Percentiles rank a stretch among this genome's conserved stretches.
These are phyloP conservation scores for Coemansia sp. DNA, from an alignment of 192 early-diverging fungal species.

Conservation along the genomic window DNA sequence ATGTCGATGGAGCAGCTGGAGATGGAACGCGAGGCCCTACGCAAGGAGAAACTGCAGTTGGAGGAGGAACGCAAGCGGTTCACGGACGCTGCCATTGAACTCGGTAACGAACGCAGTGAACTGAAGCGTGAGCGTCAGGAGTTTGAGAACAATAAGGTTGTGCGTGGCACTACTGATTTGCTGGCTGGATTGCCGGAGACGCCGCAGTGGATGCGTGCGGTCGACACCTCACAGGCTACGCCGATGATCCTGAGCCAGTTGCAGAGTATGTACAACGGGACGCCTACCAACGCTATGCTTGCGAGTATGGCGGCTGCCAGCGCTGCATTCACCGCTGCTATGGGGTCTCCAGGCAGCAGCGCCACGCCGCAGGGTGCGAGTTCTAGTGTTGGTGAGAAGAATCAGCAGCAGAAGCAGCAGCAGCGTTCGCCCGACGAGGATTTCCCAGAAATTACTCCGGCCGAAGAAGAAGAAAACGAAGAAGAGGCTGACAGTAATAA, in stretches of 20 bases:
- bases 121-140: constrained; percentile 41
- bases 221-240: constrained; percentile 38
- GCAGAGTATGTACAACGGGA: constrained; percentile 26
- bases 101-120: constrained; percentile 66
- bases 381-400: neutral
- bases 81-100: constrained; percentile 68
- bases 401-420: neutral
- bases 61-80: constrained; percentile 66
- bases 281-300: constrained; percentile 40
- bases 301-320: constrained; percentile 30
- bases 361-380: neutral
- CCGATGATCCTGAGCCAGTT: constrained; percentile 40
- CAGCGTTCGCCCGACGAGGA: constrained; percentile 18
- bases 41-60: constrained; percentile 57
- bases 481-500: constrained; percentile 1
- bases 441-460: constrained; percentile 20
- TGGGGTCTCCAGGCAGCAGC: constrained; percentile 2
- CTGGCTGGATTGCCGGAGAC: constrained; percentile 39
- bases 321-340: constrained; percentile 19
- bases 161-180: constrained; percentile 22
- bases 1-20: constrained; percentile 50
- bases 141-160: constrained; percentile 20
- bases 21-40: constrained; percentile 47
- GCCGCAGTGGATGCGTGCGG: constrained; percentile 48
- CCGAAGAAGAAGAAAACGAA: neutral